These are phyloP conservation scores for Plasmopara muralis DNA, from an alignment of 352 stramenopile species.

Conservation along the genomic window DNA sequence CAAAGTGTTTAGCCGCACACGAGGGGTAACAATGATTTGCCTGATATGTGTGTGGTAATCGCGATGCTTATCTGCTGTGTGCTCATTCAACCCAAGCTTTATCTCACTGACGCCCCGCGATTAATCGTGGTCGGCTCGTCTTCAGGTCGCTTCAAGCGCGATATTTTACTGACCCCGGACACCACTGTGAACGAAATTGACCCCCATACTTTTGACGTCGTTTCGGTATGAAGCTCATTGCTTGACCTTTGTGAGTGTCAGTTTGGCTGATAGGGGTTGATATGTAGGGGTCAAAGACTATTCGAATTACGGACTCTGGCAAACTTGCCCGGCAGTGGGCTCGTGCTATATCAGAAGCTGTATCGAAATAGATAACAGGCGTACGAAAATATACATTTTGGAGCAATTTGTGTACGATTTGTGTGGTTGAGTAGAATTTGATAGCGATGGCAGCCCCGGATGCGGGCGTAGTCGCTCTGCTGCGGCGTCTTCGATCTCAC, in stretches of 20 bases:
- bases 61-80: background rate
- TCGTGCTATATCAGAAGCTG: conserved; percentile 32
- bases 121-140: conserved; percentile 63
- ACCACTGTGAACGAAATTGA: conserved; percentile 67
- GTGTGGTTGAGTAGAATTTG: conserved; percentile 3
- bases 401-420: conserved; percentile 8
- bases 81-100: conserved; percentile 28
- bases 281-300: conserved; percentile 45
- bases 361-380: conserved; percentile 22
- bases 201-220: conserved; percentile 69
- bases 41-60: background rate
- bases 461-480: conserved; percentile 30
- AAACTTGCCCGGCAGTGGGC: conserved; percentile 63
- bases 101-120: conserved; percentile 63
- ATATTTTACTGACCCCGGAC: conserved; percentile 51
- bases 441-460: conserved; percentile 6
- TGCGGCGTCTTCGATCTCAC: conserved; percentile 31
- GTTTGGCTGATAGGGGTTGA: background rate
- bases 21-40: conserved; percentile 32
- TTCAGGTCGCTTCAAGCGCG: conserved; percentile 66
- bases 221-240: conserved; percentile 39
- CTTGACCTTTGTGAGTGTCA: background rate
- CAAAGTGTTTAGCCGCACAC: conserved; percentile 73
- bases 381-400: conserved; percentile 3
- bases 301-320: conserved; percentile 49